These are phyloP conservation scores for Neltuma alba DNA, from an alignment of 306 rosid species.

Conservation along the genomic window DNA sequence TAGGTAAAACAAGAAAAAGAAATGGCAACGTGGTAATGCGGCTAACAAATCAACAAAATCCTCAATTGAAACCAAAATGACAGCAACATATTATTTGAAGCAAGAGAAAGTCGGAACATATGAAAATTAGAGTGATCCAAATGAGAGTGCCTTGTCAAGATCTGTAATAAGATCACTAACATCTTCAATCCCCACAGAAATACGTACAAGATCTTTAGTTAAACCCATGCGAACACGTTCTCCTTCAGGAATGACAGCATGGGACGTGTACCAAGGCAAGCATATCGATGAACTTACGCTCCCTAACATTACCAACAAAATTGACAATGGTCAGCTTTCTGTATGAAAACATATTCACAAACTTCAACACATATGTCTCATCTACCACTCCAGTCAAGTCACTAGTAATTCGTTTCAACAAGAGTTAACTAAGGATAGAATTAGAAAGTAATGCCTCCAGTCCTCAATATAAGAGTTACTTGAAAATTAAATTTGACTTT, in stretches of 20 bases:
- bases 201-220: slow-evolving; percentile 78
- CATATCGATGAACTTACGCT: slow-evolving; percentile 88
- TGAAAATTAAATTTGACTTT: too few relatives aligned
- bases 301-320: slow-evolving; percentile 47
- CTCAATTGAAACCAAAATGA: too few relatives aligned
- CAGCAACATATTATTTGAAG: background rate
- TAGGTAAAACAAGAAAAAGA: too few relatives aligned
- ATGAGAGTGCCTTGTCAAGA: slow-evolving; percentile 65
- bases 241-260: slow-evolving; percentile 77
- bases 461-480: too few relatives aligned
- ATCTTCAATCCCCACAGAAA: slow-evolving; percentile 87
- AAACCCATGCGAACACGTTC: slow-evolving; percentile 77
- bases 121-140: background rate
- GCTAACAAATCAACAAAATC: too few relatives aligned
- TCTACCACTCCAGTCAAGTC: too few relatives aligned
- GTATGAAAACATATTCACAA: background rate
- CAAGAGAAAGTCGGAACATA: background rate
- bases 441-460: too few relatives aligned
- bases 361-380: background rate
- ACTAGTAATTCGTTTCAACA: too few relatives aligned
- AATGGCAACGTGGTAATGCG: background rate
- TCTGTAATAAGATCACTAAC: slow-evolving; percentile 79
- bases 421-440: too few relatives aligned
- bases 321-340: background rate
- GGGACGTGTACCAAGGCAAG: slow-evolving; percentile 85